Evolutionary conservation across 2,329 filamentous ascomycete genomes (phyloP).

Genomic region (Diplodia mutila): DNA sequence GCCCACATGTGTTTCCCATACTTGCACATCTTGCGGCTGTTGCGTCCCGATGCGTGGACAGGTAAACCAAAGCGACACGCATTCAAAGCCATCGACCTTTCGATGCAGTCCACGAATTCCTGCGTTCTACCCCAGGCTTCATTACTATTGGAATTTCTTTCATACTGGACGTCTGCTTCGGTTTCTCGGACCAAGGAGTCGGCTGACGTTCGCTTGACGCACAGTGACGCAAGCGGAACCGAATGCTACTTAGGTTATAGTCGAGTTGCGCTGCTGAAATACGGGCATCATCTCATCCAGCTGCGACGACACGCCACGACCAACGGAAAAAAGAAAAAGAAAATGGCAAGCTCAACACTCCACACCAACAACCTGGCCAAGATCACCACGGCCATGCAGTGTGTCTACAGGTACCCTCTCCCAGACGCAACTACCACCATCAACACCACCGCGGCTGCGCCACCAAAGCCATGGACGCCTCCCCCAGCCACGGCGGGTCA

Average conservation of each 20-base stretch:
- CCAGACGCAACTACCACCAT: background rate
- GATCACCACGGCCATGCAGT: constrained; percentile 38
- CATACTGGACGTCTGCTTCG: background rate
- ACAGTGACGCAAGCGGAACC: constrained; percentile 3
- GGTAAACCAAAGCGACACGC: no score
- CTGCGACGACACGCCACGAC: background rate
- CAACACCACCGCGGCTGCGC: no score
- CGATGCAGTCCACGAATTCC: no score
- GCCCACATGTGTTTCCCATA: no score
- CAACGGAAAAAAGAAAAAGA: background rate
- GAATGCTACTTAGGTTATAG: background rate
- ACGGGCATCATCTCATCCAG: background rate
- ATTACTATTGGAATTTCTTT: no score
- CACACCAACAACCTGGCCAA: constrained; percentile 2
- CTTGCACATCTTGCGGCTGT: no score
- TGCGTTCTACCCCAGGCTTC: no score
- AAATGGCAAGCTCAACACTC: constrained; percentile 1
- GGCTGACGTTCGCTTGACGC: constrained; percentile 5
- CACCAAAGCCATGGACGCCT: constrained; percentile 48
- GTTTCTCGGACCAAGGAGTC: background rate
- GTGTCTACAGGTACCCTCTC: constrained; percentile 42
- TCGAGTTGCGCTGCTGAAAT: background rate
- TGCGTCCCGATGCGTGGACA: no score
- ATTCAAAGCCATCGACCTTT: no score
- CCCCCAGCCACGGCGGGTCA: constrained; percentile 58